Conservation (phyloP, 2,329 filamentous ascomycete species). For the Endothia cerciana region DNA sequence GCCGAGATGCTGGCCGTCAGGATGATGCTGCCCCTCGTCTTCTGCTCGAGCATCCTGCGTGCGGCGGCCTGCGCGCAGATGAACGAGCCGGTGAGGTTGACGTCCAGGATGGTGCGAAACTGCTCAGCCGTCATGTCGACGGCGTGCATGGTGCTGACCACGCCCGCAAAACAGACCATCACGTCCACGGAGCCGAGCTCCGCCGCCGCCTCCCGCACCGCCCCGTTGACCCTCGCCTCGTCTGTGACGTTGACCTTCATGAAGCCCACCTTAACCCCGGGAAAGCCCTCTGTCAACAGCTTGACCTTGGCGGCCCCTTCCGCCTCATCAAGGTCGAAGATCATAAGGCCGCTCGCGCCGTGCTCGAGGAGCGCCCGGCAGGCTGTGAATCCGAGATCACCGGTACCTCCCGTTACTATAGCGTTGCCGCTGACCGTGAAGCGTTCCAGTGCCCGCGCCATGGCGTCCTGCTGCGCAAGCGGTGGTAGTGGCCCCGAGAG, state of each 20-base stretch:
- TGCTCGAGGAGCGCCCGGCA: slow-evolving; percentile 70
- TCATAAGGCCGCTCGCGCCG: slow-evolving; percentile 59
- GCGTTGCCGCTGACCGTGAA: slow-evolving; percentile 40
- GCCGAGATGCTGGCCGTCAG: slow-evolving; percentile 71
- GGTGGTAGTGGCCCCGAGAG: slow-evolving; percentile 22
- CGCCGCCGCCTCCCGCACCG: slow-evolving; percentile 44
- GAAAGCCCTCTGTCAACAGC: slow-evolving; percentile 57
- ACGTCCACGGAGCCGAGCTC: slow-evolving; percentile 57
- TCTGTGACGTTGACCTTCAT: slow-evolving; percentile 58
- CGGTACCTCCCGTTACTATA: slow-evolving; percentile 68
- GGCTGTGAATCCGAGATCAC: slow-evolving; percentile 62
- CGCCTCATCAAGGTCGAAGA: slow-evolving; percentile 60
- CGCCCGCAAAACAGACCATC: slow-evolving; percentile 68
- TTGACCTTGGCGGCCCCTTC: slow-evolving; percentile 42
- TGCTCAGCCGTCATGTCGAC: slow-evolving; percentile 61
- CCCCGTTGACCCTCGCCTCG: slow-evolving; percentile 32
- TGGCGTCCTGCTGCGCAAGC: slow-evolving; percentile 16
- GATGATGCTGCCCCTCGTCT: slow-evolving; percentile 63
- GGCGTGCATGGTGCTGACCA: slow-evolving; percentile 66
- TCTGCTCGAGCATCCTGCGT: slow-evolving; percentile 53
- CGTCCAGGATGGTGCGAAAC: slow-evolving; percentile 67
- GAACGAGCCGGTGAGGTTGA: slow-evolving; percentile 74
- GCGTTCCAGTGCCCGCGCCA: slow-evolving; percentile 31
- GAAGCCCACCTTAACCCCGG: slow-evolving; percentile 52
- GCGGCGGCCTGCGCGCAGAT: slow-evolving; percentile 68